Conservation (phyloP, 139 green algal species). For the Auxenochlorella pyrenoidosa region DNA sequence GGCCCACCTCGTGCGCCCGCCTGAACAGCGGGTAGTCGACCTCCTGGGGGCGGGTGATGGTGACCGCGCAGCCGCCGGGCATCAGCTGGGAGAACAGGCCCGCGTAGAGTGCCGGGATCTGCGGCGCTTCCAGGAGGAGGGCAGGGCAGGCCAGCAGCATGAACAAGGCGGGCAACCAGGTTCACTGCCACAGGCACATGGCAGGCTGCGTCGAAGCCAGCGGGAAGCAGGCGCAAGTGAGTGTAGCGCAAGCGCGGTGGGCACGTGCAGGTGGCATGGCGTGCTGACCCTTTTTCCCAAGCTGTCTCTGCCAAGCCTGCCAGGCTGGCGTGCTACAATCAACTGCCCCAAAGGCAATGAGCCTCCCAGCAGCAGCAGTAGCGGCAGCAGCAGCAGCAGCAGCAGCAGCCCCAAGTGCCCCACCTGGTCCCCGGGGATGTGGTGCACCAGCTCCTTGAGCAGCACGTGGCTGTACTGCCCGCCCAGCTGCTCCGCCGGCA, state of each 20-base stretch:
- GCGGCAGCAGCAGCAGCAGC: not conserved
- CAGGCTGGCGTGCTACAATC: too few species aligned
- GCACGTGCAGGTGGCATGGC: too few species aligned
- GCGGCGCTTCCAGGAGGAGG: not conserved
- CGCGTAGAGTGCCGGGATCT: not conserved
- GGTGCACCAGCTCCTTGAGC: constrained; percentile 42
- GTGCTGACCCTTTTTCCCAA: too few species aligned
- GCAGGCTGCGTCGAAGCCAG: not conserved
- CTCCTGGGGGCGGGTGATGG: constrained; percentile 35
- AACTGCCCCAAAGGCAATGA: too few species aligned
- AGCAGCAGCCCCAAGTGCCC: not conserved
- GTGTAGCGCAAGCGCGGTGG: not conserved
- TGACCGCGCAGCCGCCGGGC: constrained; percentile 10
- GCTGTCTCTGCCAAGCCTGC: too few species aligned
- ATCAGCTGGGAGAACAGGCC: constrained; percentile 15
- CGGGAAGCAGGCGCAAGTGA: not conserved
- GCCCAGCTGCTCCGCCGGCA: not conserved
- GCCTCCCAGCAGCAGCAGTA: too few species aligned
- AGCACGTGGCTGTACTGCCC: constrained; percentile 26
- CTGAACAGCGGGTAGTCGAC: constrained; percentile 36
- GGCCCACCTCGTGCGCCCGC: constrained; percentile 17
- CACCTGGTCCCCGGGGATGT: constrained; percentile 11
- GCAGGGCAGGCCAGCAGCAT: not conserved
- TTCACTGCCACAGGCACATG: not conserved
- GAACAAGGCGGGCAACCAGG: not conserved